A percentile compares a stretch with the other conserved stretches of the same genome.
phyloP scores from a whole-genome alignment of 371 early-diverging fungal genomes.

The Syncephalastrum monosporum region DNA sequence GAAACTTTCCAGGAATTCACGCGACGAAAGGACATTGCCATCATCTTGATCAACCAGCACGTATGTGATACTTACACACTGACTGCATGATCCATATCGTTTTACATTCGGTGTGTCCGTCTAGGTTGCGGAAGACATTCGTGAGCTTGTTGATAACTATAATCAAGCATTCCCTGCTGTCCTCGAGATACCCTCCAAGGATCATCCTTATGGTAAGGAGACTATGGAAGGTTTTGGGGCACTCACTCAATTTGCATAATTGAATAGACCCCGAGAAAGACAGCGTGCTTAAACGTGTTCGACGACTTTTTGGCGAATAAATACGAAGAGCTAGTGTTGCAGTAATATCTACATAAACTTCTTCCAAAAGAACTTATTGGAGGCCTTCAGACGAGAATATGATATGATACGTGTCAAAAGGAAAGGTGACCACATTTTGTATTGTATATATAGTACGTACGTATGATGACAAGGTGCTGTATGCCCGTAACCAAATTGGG shows the following conservation, averaged over 20 bases:
- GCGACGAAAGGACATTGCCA: constrained; percentile 95
- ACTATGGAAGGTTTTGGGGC: constrained; percentile 18
- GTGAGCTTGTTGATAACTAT: constrained; percentile 88
- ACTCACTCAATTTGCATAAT: constrained; percentile 3
- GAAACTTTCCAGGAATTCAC: constrained; percentile 87
- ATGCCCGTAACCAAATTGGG: too few species aligned
- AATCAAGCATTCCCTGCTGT: constrained; percentile 93
- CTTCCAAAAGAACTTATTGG: too few species aligned
- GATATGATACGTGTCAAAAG: too few species aligned
- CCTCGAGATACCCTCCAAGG: constrained; percentile 98
- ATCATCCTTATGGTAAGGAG: constrained; percentile 88
- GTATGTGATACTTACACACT: constrained; percentile 42
- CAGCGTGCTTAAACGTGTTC: constrained; percentile 95
- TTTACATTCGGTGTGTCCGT: neutral
- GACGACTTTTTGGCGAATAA: constrained; percentile 87
- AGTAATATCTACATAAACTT: too few species aligned
- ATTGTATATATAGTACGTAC: too few species aligned
- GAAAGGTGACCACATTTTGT: too few species aligned
- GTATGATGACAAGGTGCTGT: too few species aligned
- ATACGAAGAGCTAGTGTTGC: neutral
- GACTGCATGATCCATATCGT: neutral
- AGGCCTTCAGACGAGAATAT: too few species aligned
- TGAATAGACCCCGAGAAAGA: constrained; percentile 78
- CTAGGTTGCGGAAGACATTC: constrained; percentile 93
- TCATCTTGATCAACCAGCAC: constrained; percentile 97